Base-by-base conservation (phyloP, 2,329 filamentous ascomycete genomes). In the Beauveria scarabaeidicola region DNA sequence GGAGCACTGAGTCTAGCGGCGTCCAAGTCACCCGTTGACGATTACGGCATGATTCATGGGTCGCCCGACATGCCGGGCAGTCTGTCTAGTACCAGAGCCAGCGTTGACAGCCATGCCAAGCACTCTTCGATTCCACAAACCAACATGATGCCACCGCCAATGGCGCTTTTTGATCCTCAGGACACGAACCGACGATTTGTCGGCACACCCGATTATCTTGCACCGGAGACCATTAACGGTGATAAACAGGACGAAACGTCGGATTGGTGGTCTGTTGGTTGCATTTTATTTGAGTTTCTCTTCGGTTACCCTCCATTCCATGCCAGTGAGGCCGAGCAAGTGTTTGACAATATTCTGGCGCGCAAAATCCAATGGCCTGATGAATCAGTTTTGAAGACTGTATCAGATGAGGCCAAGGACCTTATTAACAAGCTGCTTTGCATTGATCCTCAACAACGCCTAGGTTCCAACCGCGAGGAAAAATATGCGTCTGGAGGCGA, bases 181-280 rank as follows among this genome's bases (percentile, higher is more conserved):
- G 94, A 99, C 68, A 95, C 86, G 62, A 93, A 90, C 69, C 85
- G 94, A 58, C 87, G 91, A 43, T 99, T 99, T 67, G 94, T 99
- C 9, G 94, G 94, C 36, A 99, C 94, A 0, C 94, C 94, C 0
- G 94, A 99, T 72, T 99, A 99, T 70, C 82, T 99, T 15, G 94
- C 94, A 0, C 94, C 94, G 0, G 95, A 99, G 71, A 99, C 95
- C 0, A 96, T 99, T 69, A 92, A 91, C 64, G 94, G 95, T 53
- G 86, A 91, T 65, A 91, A 93, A 1, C 94, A 99, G 72, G 94
- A 99, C 69, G 93, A 97, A 72, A 94, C 93, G 65, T 97, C 94
- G 70, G 94, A 99, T 84, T 99, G 94, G 94, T 99, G 94, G 94
- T 97, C 94, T 23, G 81, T 99, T n/a, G 94, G 94, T 1, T 99